Conservation (phyloP, 2,329 filamentous ascomycete genomes). For the Cercospora zeae-maydis region DNA sequence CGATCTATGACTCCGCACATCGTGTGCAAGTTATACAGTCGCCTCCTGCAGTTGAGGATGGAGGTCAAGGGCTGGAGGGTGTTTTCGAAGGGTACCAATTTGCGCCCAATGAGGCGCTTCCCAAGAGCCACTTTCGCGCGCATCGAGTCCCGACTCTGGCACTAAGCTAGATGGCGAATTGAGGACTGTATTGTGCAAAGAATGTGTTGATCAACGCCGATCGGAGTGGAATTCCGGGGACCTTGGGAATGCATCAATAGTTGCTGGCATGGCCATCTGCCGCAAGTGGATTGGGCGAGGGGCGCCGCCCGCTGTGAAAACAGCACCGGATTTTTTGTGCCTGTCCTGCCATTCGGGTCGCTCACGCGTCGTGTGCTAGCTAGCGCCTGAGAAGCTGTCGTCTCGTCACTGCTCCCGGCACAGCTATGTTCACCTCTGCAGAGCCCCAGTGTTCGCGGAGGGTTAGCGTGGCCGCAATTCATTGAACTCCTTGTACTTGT, state of each 20-base stretch:
- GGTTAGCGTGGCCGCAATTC: neutral
- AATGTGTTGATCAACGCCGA: neutral
- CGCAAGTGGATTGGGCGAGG: neutral
- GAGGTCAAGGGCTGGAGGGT: neutral
- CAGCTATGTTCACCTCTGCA: neutral
- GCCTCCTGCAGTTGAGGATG: neutral
- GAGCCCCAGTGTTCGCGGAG: neutral
- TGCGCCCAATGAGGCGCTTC: no score
- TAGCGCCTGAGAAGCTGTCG: neutral
- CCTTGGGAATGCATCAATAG: neutral
- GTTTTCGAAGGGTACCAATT: neutral
- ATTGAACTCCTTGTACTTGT: slow-evolving; percentile 5
- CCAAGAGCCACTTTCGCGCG: neutral
- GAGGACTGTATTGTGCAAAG: neutral
- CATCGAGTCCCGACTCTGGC: neutral
- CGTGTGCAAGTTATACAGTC: neutral
- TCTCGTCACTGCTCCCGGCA: neutral
- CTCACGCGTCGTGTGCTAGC: neutral
- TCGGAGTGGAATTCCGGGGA: neutral
- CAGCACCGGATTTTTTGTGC: neutral
- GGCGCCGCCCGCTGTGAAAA: neutral
- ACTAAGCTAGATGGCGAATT: neutral
- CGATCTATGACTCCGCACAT: neutral
- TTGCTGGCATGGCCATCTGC: neutral
- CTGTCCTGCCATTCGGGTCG: neutral